These are phyloP conservation scores for Leishmania braziliensis DNA, from an alignment of 208 protist genomes.

Conservation along the genomic window DNA sequence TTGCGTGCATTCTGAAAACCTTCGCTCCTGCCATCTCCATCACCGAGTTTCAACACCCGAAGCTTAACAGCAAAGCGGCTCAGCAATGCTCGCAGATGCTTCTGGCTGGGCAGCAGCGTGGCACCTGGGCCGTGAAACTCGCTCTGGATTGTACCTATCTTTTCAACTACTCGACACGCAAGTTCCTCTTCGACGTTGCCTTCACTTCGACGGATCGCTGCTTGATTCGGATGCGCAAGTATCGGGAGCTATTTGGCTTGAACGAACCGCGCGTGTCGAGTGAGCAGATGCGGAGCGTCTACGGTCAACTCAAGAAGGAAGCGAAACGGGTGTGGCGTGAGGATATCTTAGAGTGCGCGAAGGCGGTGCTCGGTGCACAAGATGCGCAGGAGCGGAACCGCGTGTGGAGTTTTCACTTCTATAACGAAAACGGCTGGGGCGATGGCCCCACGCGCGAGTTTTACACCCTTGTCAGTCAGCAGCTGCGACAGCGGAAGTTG, in stretches of 20 bases:
- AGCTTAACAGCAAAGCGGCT: conserved; percentile 85
- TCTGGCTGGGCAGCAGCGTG: conserved; percentile 72
- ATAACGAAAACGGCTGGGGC: conserved; percentile 88
- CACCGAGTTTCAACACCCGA: conserved; percentile 67
- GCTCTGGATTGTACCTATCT: conserved; percentile 85
- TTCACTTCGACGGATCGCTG: conserved; percentile 49
- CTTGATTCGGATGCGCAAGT: conserved; percentile 33
- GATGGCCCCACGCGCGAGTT: conserved; percentile 91
- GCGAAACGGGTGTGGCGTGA: conserved; percentile 67
- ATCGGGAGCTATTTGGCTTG: conserved; percentile 29
- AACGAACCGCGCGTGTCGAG: conserved; percentile 20
- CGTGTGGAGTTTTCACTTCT: conserved; percentile 90
- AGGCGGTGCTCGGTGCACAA: conserved; percentile 51
- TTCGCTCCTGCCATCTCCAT: conserved; percentile 44
- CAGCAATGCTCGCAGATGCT: conserved; percentile 77
- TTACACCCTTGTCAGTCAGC: conserved; percentile 81
- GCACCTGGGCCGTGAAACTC: conserved; percentile 81
- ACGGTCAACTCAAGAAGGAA: conserved; percentile 30
- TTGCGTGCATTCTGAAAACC: conserved; percentile 7
- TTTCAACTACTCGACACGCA: conserved; percentile 69
- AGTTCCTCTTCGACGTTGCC: conserved; percentile 80
- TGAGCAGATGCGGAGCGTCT: conserved; percentile 21
- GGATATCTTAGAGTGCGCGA: conserved; percentile 62
- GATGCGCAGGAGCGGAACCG: conserved; percentile 40
- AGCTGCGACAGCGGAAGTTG: conserved; percentile 59